Conservation (phyloP, 306 rosid species). For the Cyamopsis tetragonoloba region DNA sequence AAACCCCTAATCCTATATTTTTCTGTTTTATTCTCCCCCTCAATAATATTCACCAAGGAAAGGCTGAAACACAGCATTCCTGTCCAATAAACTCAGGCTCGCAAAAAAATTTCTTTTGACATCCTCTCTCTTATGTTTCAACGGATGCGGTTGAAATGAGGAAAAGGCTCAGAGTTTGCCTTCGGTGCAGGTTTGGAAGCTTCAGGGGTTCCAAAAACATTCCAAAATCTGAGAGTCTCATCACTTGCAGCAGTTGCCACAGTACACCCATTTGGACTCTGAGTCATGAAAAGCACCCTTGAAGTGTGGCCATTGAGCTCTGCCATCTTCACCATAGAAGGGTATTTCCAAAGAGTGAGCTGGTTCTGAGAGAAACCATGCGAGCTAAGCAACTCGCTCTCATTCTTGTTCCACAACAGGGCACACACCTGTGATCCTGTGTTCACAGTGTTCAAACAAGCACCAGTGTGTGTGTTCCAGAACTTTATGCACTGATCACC, state of each 20-base stretch:
- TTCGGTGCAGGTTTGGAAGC: slow-evolving; percentile 30
- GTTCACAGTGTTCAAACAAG: slow-evolving; percentile 65
- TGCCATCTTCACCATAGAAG: slow-evolving; percentile 75
- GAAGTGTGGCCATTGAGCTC: slow-evolving; percentile 83
- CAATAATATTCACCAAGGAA: no score
- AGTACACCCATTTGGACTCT: slow-evolving; percentile 47
- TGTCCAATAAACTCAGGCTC: no score
- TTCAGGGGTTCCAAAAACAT: slow-evolving; percentile 48
- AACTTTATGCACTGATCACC: slow-evolving; percentile 67
- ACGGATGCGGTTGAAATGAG: slow-evolving; percentile 37
- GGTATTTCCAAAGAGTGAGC: slow-evolving; percentile 85
- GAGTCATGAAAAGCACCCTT: slow-evolving; percentile 70
- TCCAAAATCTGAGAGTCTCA: slow-evolving; percentile 48
- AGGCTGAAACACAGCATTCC: no score
- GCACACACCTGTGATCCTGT: slow-evolving; percentile 79
- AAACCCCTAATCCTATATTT: no score
- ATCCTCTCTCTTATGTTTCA: no score
- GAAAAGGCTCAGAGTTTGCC: slow-evolving; percentile 32
- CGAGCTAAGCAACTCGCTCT: slow-evolving; percentile 83
- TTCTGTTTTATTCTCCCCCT: no score
- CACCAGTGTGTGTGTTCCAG: slow-evolving; percentile 85
- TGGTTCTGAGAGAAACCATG: slow-evolving; percentile 77
- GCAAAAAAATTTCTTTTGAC: not conserved
- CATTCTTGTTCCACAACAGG: slow-evolving; percentile 78
- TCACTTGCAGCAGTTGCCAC: slow-evolving; percentile 60